Base-by-base conservation (phyloP, 352 stramenopile genomes). In the Pythium graminicola region DNA sequence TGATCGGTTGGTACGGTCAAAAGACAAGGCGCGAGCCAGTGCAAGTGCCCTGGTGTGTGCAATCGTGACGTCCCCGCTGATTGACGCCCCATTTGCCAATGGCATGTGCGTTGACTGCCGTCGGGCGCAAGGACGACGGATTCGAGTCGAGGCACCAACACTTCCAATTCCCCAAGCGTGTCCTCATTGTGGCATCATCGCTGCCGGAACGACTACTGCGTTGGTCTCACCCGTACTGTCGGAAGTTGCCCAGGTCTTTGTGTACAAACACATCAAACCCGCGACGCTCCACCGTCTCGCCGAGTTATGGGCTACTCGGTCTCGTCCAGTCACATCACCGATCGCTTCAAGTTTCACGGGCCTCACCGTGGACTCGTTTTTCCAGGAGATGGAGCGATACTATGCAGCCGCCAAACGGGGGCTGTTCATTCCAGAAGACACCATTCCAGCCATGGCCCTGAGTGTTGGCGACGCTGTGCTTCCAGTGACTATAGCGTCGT, bases 311-410 rank as follows among this genome's bases (percentile, higher is more conserved):
- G 6, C 55, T 43, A 13, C 39, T 7, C 32, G 48, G 13, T 47
- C 57, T 5, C 28, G 13, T 20, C n/a, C 41, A 3, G 6, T 22
- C 6, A 27, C 35, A 16, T 17, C 23, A 31, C 36, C 53, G 19
- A 45, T 46, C 2, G 42, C 43, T 9, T n/a, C 27, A 6, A 62
- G 35, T 33, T 36, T 48, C 48, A 53, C 72, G 29, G 78, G 75
- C 2, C 67, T 89, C 36, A 86, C 69, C 0, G 65, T 78, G 17
- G 65, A 79, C 13, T 75, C 73, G 54, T 85, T 89, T 50, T 79
- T 89, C 35, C 39, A 41, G 4, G 73, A 86, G 43, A 74, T 85
- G 39, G 70, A 85, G 32, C 62, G 61, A 23, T 68, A 80, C 32
- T 52, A 81, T 14, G 62, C 69, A 6, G 59, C 53, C 0, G 73